phyloP scores from a whole-genome alignment of 164 flowering plant species.

The Kingdonia uniflora region DNA sequence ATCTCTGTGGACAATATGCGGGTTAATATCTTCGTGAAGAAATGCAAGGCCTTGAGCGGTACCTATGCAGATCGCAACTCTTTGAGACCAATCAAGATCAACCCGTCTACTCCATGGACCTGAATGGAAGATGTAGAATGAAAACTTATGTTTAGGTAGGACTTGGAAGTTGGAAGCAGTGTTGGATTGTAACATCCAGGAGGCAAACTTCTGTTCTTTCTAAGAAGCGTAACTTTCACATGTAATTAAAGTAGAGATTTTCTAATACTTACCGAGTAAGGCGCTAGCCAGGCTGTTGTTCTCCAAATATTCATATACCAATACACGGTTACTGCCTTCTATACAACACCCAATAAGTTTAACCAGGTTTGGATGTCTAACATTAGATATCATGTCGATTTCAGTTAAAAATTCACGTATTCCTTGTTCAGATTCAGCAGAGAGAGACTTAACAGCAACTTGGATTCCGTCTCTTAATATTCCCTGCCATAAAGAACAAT shows the following conservation, averaged over 20 bases:
- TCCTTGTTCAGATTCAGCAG: conserved; percentile 79
- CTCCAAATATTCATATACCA: conserved; percentile 75
- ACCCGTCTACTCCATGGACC: conserved; percentile 37
- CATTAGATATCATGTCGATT: conserved; percentile 58
- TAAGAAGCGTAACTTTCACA: no score
- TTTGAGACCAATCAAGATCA: conserved; percentile 48
- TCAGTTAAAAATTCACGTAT: conserved; percentile 65
- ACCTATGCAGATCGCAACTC: conserved; percentile 62
- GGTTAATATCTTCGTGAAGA: conserved; percentile 74
- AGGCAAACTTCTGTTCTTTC: no score
- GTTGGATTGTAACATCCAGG: no score
- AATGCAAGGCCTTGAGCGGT: conserved; percentile 72
- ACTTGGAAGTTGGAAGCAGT: no score
- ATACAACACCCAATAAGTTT: conserved; percentile 70
- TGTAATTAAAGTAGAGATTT: neutral
- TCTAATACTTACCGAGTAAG: conserved; percentile 42
- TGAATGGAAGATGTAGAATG: conserved; percentile 12
- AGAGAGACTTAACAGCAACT: conserved; percentile 68
- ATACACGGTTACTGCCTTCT: conserved; percentile 49
- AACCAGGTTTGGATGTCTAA: conserved; percentile 72
- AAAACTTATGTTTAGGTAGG: neutral
- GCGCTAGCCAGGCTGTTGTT: conserved; percentile 68
- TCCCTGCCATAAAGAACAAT: conserved; percentile 36
- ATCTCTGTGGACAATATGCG: conserved; percentile 71
- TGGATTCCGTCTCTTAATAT: conserved; percentile 49